Percentiles rank a stretch among this genome's conserved stretches.
Evolutionary conservation across 108 stramenopile species (phyloP).

Genomic region (Cyclotella sp.): DNA sequence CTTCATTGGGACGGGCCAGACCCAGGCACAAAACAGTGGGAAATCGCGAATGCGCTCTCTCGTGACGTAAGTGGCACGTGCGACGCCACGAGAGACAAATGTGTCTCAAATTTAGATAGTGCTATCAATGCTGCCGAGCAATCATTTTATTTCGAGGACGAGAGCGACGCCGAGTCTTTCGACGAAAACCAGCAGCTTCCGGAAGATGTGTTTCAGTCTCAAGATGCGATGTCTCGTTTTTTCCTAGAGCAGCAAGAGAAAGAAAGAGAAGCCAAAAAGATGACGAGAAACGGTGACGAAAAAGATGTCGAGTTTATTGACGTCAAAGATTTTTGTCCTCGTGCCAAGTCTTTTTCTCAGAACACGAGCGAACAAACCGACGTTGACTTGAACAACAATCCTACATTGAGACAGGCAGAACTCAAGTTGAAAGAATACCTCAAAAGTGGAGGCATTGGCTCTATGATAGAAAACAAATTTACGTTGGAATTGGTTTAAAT

Average conservation of each 20-base stretch:
- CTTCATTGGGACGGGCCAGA: conserved; percentile 30
- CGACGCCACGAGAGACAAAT: not conserved
- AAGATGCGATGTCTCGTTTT: conserved; percentile 28
- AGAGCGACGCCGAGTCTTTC: not conserved
- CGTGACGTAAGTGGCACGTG: not conserved
- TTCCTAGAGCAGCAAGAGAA: conserved; percentile 38
- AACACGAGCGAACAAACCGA: not conserved
- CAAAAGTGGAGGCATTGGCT: not conserved
- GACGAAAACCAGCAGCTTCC: conserved; percentile 24
- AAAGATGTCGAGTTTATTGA: conserved; percentile 34
- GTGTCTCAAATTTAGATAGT: not conserved
- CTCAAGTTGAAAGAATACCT: not conserved
- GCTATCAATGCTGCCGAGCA: not conserved
- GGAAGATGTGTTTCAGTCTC: conserved; percentile 47
- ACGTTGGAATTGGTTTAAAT: not conserved
- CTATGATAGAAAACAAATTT: not conserved
- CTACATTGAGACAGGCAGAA: not conserved
- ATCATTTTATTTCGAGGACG: not conserved
- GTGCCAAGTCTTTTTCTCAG: conserved; percentile 5
- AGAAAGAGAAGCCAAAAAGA: conserved; percentile 8
- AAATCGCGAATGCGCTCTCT: conserved; percentile 34
- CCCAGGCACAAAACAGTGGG: conserved; percentile 47
- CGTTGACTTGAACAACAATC: not conserved
- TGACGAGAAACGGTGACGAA: conserved; percentile 8
- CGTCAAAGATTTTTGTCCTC: conserved; percentile 19